These are phyloP conservation scores for Arachis stenosperma DNA, from an alignment of 306 rosid species.

Conservation along the genomic window DNA sequence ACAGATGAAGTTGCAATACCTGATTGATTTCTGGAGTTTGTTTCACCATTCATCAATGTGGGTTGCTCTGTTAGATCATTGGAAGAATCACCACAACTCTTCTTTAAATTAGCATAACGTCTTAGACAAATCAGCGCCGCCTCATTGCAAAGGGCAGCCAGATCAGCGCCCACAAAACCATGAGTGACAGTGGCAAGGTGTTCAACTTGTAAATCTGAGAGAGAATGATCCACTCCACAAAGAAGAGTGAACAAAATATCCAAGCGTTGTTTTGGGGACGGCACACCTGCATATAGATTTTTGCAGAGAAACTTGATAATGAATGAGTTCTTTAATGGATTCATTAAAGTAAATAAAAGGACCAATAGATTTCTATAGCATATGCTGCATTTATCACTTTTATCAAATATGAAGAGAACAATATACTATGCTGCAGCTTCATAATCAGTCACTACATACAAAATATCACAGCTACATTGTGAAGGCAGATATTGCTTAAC, in stretches of 20 bases:
- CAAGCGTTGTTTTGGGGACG: constrained; percentile 70
- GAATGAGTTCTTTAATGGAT: constrained; percentile 23
- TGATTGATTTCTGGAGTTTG: constrained; percentile 41
- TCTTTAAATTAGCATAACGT: constrained; percentile 46
- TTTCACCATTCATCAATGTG: constrained; percentile 35
- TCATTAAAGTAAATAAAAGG: constrained; percentile 24
- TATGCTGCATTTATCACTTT: constrained; percentile 19
- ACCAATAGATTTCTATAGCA: neutral
- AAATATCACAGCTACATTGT: constrained; percentile 3
- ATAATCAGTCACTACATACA: constrained; percentile 7
- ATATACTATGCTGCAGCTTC: constrained; percentile 5
- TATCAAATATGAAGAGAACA: constrained; percentile 7
- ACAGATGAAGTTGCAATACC: constrained; percentile 47
- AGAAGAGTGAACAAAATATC: constrained; percentile 76
- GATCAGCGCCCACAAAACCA: constrained; percentile 94
- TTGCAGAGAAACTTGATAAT: constrained; percentile 9
- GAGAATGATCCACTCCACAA: constrained; percentile 69
- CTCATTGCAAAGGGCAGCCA: constrained; percentile 80
- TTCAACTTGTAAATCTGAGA: constrained; percentile 65
- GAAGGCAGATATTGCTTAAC: constrained; percentile 1
- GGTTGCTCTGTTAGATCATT: constrained; percentile 40
- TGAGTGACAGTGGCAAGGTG: constrained; percentile 79
- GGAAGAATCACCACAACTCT: constrained; percentile 38
- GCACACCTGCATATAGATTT: constrained; percentile 73
- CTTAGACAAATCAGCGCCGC: constrained; percentile 74